Conservation (phyloP, 495 filamentous ascomycete species). For the Trichoderma gamsii region DNA sequence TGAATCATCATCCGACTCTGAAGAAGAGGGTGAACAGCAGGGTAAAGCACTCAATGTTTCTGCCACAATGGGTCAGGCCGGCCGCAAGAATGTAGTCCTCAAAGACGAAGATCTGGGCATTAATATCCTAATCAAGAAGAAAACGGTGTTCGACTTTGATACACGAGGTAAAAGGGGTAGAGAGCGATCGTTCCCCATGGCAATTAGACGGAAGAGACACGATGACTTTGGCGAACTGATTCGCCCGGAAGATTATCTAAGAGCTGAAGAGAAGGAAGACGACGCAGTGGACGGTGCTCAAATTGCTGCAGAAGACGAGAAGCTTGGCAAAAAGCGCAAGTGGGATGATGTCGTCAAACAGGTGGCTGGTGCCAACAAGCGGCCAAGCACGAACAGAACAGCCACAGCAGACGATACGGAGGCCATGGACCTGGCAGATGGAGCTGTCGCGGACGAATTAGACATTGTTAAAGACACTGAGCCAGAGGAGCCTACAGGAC, state of each 20-base stretch:
- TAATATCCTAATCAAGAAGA: slow-evolving; percentile 81
- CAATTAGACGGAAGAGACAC: slow-evolving; percentile 66
- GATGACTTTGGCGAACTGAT: slow-evolving; percentile 95
- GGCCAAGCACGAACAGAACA: slow-evolving; percentile 31
- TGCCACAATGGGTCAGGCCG: slow-evolving; percentile 70
- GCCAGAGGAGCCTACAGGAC: slow-evolving; percentile 56
- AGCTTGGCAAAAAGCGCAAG: slow-evolving; percentile 86
- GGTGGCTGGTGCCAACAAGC: slow-evolving; percentile 32
- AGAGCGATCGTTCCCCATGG: slow-evolving; percentile 87
- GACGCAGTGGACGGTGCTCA: slow-evolving; percentile 46
- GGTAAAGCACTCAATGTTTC: slow-evolving; percentile 87
- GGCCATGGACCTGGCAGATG: slow-evolving; percentile 33
- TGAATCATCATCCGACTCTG: slow-evolving; percentile 72
- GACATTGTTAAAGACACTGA: slow-evolving; percentile 51
- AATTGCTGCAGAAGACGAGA: slow-evolving; percentile 46
- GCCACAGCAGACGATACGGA: slow-evolving; percentile 38
- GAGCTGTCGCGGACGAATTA: slow-evolving; percentile 42
- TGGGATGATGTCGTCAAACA: slow-evolving; percentile 68
- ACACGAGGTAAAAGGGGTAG: slow-evolving; percentile 88
- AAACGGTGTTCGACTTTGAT: slow-evolving; percentile 85
- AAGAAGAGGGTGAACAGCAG: slow-evolving; percentile 84
- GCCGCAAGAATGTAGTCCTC: slow-evolving; percentile 71
- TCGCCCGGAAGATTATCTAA: slow-evolving; percentile 86
- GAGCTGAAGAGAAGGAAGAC: slow-evolving; percentile 87
- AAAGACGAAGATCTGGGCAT: slow-evolving; percentile 84